A percentile compares a stretch with the other conserved stretches of the same genome.
These are phyloP conservation scores for Ustulina deusta DNA, from an alignment of 2,329 filamentous ascomycete species.

Conservation along the genomic window DNA sequence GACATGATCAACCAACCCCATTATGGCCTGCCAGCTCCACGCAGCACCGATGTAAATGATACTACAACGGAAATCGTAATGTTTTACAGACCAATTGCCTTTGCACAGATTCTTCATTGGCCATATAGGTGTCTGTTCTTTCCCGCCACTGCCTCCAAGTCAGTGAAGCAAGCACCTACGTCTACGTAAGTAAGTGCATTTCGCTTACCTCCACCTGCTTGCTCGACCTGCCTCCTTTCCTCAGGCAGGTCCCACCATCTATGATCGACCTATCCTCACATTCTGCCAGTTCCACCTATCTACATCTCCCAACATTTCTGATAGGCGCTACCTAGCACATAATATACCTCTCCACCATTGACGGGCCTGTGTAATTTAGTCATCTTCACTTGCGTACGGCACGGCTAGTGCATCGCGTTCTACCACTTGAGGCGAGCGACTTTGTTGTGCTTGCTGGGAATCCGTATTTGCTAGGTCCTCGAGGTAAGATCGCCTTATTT, in stretches of 20 bases:
- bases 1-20: too few relatives aligned
- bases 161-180: background rate
- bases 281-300: background rate
- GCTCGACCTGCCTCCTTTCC: background rate
- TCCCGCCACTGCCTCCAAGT: background rate
- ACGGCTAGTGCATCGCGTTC: background rate
- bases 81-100: background rate
- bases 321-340: too few relatives aligned
- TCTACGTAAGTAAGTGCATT: background rate
- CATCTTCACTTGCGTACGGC: background rate
- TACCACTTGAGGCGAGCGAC: background rate
- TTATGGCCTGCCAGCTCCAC: background rate
- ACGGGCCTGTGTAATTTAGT: too few relatives aligned
- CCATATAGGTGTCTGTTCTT: background rate
- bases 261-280: too few relatives aligned
- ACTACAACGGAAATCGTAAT: background rate
- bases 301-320: background rate
- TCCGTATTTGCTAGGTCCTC: background rate
- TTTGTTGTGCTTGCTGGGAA: background rate
- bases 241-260: background rate
- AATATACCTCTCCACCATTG: background rate
- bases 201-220: background rate
- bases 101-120: background rate
- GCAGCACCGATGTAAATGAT: background rate
- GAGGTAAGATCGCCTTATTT: background rate